Evolutionary conservation across 169 alveolate genomes (phyloP), one percentile per base, ranked within the genome.

Genomic region (Neospora caninum): DNA sequence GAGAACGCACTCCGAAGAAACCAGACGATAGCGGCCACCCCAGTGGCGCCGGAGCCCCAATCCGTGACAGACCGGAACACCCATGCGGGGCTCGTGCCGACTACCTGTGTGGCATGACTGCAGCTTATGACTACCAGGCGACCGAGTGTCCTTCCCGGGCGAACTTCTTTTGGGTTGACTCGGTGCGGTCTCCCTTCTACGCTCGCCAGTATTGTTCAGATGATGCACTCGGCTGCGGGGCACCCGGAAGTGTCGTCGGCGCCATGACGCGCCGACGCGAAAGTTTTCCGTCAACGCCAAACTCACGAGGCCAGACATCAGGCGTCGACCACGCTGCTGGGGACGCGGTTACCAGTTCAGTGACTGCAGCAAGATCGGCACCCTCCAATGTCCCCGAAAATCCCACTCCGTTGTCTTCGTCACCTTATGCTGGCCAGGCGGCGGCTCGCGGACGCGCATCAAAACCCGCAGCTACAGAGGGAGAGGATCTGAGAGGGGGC

Each of bases 61-160:
- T 4, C 58, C 13, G 22, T 13, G 58, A 49, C 13, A 49, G 58
- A 49, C 58, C 13, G 58, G 58, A 49, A 69, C 82, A 31, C 82
- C 22, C 39, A 31, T 34, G 34, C 18, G 82, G 82, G 2, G 82
- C n/a, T 38, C 9, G 1, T 9, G 86, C 20, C 43, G 86, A 78
- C 45, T 78, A 78, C 42, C n/a, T 78, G 41, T 36, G n/a, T 78
- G 86, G 86, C 86, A 78, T 78, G 86, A 13, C 86, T 78, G 45
- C 86, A 16, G 45, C 45, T 4, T 78, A 78, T 78, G 86, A 78
- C 86, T 78, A 78, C 45, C 86, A 78, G 9, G 86, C 39, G 42
- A 78, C 45, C 10, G 86, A 78, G 39, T 78, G n/a, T n/a, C 86
- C 45, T 4, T 36, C 86, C 29, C 86, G 86, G 20, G 39, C 86